Conservation (phyloP, 2,329 filamentous ascomycete species). For the Xylariaceae sp. region DNA sequence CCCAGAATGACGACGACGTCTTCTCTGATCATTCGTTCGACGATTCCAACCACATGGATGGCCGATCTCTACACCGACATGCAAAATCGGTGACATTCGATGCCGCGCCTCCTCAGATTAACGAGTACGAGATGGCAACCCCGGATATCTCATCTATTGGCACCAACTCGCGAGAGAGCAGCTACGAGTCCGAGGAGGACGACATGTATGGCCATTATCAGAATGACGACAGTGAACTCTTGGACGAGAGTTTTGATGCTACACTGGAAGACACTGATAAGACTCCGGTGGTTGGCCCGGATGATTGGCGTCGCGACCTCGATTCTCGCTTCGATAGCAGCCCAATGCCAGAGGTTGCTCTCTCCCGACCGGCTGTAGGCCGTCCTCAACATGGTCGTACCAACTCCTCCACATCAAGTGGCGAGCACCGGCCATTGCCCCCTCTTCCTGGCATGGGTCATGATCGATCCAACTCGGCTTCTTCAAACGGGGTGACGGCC, state of each 20-base stretch:
- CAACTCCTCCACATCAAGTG: constrained; percentile 74
- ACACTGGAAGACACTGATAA: constrained; percentile 95
- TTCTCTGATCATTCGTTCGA: constrained; percentile 62
- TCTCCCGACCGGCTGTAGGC: constrained; percentile 43
- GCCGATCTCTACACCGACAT: constrained; percentile 72
- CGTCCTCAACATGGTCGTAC: constrained; percentile 61
- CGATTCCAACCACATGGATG: constrained; percentile 59
- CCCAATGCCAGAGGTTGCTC: constrained; percentile 58
- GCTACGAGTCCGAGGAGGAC: constrained; percentile 81
- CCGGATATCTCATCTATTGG: constrained; percentile 92
- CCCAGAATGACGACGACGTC: constrained; percentile 65
- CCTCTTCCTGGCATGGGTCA: constrained; percentile 69
- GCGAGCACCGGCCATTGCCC: constrained; percentile 79
- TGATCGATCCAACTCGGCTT: constrained; percentile 47
- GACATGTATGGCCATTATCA: constrained; percentile 58
- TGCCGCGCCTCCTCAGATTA: constrained; percentile 85
- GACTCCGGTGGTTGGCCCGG: constrained; percentile 94
- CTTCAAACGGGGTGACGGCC: constrained; percentile 64
- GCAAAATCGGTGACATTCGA: constrained; percentile 98
- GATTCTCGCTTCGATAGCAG: constrained; percentile 72
- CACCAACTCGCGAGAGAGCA: constrained; percentile 86
- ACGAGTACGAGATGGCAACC: constrained; percentile 97
- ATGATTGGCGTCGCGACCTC: constrained; percentile 84
- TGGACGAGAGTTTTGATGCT: constrained; percentile 91
- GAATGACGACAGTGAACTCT: constrained; percentile 56